Percentiles rank a stretch among this genome's conserved stretches.
phyloP scores from a whole-genome alignment of 495 filamentous ascomycete species.

The Friedmanniomyces simplex region DNA sequence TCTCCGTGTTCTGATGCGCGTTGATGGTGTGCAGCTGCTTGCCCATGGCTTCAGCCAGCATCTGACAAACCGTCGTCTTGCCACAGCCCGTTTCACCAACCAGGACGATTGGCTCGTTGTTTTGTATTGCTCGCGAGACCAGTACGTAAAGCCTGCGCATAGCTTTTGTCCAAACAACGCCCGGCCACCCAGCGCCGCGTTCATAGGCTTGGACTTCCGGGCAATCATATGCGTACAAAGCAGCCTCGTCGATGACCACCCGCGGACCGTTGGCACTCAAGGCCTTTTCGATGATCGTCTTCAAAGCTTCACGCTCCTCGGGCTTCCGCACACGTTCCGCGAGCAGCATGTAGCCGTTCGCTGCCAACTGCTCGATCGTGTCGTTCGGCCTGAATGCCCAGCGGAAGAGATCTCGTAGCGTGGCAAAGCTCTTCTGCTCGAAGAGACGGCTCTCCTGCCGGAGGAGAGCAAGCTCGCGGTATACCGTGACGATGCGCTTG shows the following conservation, averaged over 20 bases:
- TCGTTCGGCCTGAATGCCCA: constrained; percentile 88
- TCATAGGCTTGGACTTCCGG: constrained; percentile 47
- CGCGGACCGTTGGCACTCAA: constrained; percentile 48
- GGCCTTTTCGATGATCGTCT: constrained; percentile 79
- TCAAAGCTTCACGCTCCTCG: constrained; percentile 75
- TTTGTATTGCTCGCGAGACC: constrained; percentile 70
- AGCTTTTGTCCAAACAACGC: constrained; percentile 84
- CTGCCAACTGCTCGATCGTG: constrained; percentile 75
- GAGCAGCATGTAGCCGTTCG: constrained; percentile 91
- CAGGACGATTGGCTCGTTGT: constrained; percentile 87
- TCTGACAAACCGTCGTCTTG: constrained; percentile 92
- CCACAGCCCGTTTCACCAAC: constrained; percentile 96
- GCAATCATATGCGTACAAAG: constrained; percentile 52
- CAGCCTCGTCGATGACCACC: constrained; percentile 61
- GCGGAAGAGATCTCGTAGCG: constrained; percentile 87
- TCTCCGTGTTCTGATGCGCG: constrained; percentile 95
- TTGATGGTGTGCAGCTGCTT: constrained; percentile 80
- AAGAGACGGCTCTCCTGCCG: constrained; percentile 85
- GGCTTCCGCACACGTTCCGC: constrained; percentile 88
- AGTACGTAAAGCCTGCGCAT: constrained; percentile 86
- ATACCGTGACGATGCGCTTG: constrained; percentile 80
- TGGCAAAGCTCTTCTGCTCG: constrained; percentile 97
- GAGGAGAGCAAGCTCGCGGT: constrained; percentile 76
- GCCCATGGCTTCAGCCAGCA: constrained; percentile 68
- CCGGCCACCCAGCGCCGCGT: constrained; percentile 38